phyloP scores from a whole-genome alignment of 2,329 filamentous ascomycete species.

The Nemania sp. region DNA sequence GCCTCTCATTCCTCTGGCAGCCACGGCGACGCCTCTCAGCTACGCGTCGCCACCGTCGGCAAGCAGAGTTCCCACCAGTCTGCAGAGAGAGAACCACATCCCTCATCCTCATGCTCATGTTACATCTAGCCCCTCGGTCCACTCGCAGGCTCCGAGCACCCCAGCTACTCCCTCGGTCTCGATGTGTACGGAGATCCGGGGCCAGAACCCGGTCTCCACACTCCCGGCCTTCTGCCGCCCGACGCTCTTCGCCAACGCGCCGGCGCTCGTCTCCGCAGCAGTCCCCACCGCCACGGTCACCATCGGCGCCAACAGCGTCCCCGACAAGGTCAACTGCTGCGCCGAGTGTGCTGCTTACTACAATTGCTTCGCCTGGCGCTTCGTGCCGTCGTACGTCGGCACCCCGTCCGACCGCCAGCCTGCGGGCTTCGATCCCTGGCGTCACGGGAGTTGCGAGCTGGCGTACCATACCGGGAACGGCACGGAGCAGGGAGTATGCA shows the following conservation, averaged over 20 bases:
- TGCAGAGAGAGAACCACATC: slow-evolving; percentile 26
- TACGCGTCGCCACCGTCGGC: slow-evolving; percentile 34
- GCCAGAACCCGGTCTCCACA: slow-evolving; percentile 33
- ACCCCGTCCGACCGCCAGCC: slow-evolving; percentile 31
- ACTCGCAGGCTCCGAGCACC: not conserved
- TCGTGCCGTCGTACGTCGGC: slow-evolving; percentile 31
- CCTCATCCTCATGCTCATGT: not conserved
- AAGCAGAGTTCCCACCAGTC: slow-evolving; percentile 31
- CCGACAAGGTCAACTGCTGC: slow-evolving; percentile 39
- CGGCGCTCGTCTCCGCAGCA: slow-evolving; percentile 17
- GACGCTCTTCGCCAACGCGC: slow-evolving; percentile 34
- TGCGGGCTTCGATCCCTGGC: slow-evolving; percentile 40
- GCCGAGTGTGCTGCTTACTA: slow-evolving; percentile 35
- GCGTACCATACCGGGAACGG: slow-evolving; percentile 33
- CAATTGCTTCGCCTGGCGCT: slow-evolving; percentile 40
- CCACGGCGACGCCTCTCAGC: slow-evolving; percentile 31
- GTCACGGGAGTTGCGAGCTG: slow-evolving; percentile 35
- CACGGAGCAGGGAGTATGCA: slow-evolving; percentile 1
- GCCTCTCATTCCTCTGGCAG: slow-evolving; percentile 27
- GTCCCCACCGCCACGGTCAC: slow-evolving; percentile 31
- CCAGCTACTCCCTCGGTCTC: not conserved
- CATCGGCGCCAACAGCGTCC: slow-evolving; percentile 29
- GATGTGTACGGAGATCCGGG: slow-evolving; percentile 33
- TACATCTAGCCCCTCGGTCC: not conserved
- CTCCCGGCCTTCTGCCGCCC: slow-evolving; percentile 39